Conservation (phyloP, 2,329 filamentous ascomycete species). For the Xylaria sp. region DNA sequence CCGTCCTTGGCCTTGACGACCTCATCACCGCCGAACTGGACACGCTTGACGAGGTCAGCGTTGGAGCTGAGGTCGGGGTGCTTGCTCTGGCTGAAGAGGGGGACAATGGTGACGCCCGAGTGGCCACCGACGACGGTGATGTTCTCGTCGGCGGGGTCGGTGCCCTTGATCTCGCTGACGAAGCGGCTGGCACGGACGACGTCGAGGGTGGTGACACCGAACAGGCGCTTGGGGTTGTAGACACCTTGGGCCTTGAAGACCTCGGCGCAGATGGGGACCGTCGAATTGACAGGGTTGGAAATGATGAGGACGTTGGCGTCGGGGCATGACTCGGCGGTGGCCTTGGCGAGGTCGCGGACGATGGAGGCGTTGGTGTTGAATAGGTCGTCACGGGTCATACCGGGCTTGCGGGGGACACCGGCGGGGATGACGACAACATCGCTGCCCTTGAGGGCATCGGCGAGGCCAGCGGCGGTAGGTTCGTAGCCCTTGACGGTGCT, state of each 20-base stretch:
- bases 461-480: conserved; percentile 75
- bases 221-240: conserved; percentile 99
- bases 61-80: conserved; percentile 83
- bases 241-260: conserved; percentile 94
- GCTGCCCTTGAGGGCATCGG: conserved; percentile 79
- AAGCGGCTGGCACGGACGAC: conserved; percentile 97
- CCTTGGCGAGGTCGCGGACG: conserved; percentile 97
- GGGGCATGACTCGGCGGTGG: conserved; percentile 83
- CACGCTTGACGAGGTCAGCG: conserved; percentile 84
- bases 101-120: conserved; percentile 97
- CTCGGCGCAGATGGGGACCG: conserved; percentile 96
- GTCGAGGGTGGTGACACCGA: conserved; percentile 99
- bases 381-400: conserved; percentile 99
- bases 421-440: conserved; percentile 98
- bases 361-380: conserved; percentile 99
- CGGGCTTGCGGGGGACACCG: conserved; percentile 98
- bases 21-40: conserved; percentile 99
- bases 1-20: conserved; percentile 99
- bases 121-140: conserved; percentile 97
- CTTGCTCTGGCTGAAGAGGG: conserved; percentile 92
- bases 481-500: conserved; percentile 91
- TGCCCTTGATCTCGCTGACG: conserved; percentile 91
- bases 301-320: conserved; percentile 97
- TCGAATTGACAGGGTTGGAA: conserved; percentile 99
- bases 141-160: conserved; percentile 89